Evolutionary conservation across 106 monocot genomes (phyloP), one percentile per base, ranked within the genome.

Genomic region (Chionographis japonica): DNA sequence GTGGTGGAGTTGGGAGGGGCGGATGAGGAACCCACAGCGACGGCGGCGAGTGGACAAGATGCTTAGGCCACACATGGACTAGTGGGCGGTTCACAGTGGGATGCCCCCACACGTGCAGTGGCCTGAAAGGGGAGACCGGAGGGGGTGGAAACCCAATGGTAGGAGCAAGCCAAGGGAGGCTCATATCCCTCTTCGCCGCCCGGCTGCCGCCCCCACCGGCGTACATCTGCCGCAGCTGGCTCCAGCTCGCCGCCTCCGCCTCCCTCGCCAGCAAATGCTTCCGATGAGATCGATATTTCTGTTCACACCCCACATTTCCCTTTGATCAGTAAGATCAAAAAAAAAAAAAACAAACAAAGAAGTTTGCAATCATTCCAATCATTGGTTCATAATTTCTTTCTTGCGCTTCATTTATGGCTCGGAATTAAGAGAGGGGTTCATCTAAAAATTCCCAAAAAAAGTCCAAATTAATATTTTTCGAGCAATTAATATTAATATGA

Each of bases 251-350:
- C 14, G 84, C 86, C 75, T 95, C 95, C 4, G 88, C 82, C 65
- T 95, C 95, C 68, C 95, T 81, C 35, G 86, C 86, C 35, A 91
- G 66, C 74, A 91, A 61, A 60, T 95, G 95, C 63, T 91, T 91
- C 69, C 91, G 54, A 55, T 95, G 95, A 3, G 95, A 91, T 56
- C 95, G 69, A 53, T 95, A 95, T 55, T 94, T 94, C 94, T 94
- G 81, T 15, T 20, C 12, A 63, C 10, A 9, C 37, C 65, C 15
- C 17, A 49, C 63, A 64, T 10, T 9, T 41, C 5, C 3, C 37
- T 60, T 35, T 18, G 8, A 37, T 60, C 27, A 27, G 46, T 46
- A 46, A 46, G 46, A 46, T 46, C 43, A n/a, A 4, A 12, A 5
- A 41, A 3, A 5, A 63, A 49, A 11, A 40, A n/a, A 40, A 62